Base-by-base conservation (phyloP, 371 early-diverging fungal genomes). In the Mortierella sp. region DNA sequence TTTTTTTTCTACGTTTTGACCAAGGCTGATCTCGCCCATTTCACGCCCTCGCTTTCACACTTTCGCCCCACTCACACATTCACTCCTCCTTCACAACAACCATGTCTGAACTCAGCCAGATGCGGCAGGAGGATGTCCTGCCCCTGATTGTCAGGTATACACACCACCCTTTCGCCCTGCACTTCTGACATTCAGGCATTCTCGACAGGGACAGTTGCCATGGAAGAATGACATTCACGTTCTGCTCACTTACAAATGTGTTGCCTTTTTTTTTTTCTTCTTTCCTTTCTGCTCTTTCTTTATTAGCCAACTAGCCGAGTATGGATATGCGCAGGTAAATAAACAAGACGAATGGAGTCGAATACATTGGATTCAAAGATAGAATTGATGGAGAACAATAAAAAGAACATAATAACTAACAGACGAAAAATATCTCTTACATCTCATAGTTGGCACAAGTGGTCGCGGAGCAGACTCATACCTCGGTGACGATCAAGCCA, bases 381-480 rank as follows among this genome's bases (percentile, higher is more conserved):
- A n/a, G n/a, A n/a, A n/a, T n/a, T n/a, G n/a, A n/a, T n/a, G n/a
- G n/a, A n/a, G n/a, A n/a, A n/a, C n/a, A n/a, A n/a, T n/a, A n/a
- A n/a, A n/a, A n/a, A n/a, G n/a, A n/a, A n/a, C n/a, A n/a, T n/a
- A n/a, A n/a, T n/a, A n/a, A n/a, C n/a, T n/a, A n/a, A n/a, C n/a
- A n/a, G n/a, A n/a, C n/a, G n/a, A n/a, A n/a, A n/a, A n/a, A n/a
- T n/a, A n/a, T n/a, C n/a, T n/a, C n/a, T n/a, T n/a, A n/a, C n/a
- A n/a, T n/a, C n/a, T n/a, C n/a, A n/a, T 85, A 91, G 52, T 86
- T 92, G 11, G 93, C 93, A 9, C 88, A 88, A 76, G 85, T 86
- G 66, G 91, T 93, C 11, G 90, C 90, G 61, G 90, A 91, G 75
- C 89, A 90, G 70, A 91, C 91, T 39, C 90, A 91, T 45, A 89